Evolutionary conservation across 306 rosid genomes (phyloP).

Genomic region (Neltuma alba): DNA sequence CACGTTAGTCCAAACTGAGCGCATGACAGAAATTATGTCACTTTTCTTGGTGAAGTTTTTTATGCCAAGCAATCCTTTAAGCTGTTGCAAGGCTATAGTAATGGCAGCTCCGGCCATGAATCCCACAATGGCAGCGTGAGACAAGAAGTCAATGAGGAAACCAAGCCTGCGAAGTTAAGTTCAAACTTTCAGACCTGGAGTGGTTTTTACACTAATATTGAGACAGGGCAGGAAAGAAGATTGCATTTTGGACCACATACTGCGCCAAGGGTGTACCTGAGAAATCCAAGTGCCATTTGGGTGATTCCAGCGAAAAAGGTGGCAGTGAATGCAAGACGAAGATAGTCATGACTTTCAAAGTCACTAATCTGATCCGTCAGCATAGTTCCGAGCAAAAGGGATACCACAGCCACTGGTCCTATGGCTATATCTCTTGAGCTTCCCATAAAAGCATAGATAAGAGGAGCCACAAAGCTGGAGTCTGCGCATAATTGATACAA

Average conservation of each 20-base stretch:
- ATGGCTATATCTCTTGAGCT: constrained; percentile 84
- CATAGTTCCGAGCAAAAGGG: constrained; percentile 70
- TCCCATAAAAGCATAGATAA: constrained; percentile 81
- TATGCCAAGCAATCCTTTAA: constrained; percentile 84
- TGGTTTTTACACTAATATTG: background rate
- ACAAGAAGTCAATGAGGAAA: constrained; percentile 82
- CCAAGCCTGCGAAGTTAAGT: constrained; percentile 64
- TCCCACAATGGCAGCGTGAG: constrained; percentile 91
- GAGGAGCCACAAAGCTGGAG: constrained; percentile 75
- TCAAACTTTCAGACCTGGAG: background rate
- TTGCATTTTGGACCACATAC: background rate
- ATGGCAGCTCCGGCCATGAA: constrained; percentile 97
- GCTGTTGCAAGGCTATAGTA: constrained; percentile 86
- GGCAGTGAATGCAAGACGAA: constrained; percentile 71
- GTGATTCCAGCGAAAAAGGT: constrained; percentile 87
- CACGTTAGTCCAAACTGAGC: constrained; percentile 55
- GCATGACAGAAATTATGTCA: constrained; percentile 74
- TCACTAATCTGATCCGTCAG: constrained; percentile 44
- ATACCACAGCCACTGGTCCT: constrained; percentile 87
- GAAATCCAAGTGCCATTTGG: constrained; percentile 64
- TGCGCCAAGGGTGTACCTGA: constrained; percentile 44
- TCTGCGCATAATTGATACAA: constrained; percentile 43
- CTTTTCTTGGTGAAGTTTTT: constrained; percentile 64
- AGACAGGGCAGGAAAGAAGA: constrained; percentile 1
- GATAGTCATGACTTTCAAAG: constrained; percentile 31